Conservation (phyloP, 768 basidiomycete species). For the Leccinum boreale region DNA sequence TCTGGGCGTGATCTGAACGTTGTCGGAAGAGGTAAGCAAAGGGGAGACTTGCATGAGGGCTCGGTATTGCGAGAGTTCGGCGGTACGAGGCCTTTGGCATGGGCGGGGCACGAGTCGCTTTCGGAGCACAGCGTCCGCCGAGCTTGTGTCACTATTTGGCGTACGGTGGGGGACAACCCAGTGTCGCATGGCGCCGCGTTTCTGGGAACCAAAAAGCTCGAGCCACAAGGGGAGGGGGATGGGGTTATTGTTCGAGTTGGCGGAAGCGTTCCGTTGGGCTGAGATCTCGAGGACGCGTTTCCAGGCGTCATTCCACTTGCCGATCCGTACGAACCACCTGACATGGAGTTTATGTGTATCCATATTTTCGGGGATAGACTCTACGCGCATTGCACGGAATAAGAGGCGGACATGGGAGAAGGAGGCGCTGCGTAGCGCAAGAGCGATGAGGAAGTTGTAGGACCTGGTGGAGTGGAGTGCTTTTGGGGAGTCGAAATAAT, state of each 20-base stretch:
- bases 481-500: slow-evolving; percentile 27
- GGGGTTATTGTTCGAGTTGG: not conserved
- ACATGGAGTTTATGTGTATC: slow-evolving; percentile 57
- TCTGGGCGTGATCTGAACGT: slow-evolving; percentile 38
- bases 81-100: slow-evolving; percentile 6
- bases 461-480: slow-evolving; percentile 37
- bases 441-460: slow-evolving; percentile 42
- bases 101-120: slow-evolving; percentile 18
- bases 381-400: slow-evolving; percentile 44
- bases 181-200: slow-evolving; percentile 32
- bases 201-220: slow-evolving; percentile 52
- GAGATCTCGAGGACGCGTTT: slow-evolving; percentile 31
- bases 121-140: not conserved
- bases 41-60: slow-evolving; percentile 44
- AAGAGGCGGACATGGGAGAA: slow-evolving; percentile 46
- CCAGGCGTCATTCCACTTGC: slow-evolving; percentile 61
- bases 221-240: slow-evolving; percentile 54
- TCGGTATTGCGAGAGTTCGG: slow-evolving; percentile 30
- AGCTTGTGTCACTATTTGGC: not conserved
- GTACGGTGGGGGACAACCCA: slow-evolving; percentile 10
- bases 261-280: slow-evolving; percentile 4
- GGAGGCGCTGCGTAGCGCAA: slow-evolving; percentile 50
- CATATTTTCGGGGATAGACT: slow-evolving; percentile 40
- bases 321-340: slow-evolving; percentile 54
- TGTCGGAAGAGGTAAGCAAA: slow-evolving; percentile 31